phyloP scores from a whole-genome alignment of 2,329 filamentous ascomycete species.

The Metarhizium sp. region DNA sequence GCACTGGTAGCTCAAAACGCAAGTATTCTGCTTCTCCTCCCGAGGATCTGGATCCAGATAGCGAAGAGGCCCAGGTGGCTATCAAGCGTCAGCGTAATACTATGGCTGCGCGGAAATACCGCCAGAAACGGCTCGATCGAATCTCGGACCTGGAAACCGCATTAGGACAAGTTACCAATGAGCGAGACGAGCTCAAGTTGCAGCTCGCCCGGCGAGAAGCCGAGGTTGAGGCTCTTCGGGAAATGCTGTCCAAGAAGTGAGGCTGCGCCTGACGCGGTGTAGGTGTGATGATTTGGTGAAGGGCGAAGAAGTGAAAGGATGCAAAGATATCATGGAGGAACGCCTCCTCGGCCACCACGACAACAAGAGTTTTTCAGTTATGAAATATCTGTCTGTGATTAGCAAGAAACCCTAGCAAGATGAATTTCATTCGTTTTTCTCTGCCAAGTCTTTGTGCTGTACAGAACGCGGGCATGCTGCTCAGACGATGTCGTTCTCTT shows the following conservation, averaged over 20 bases:
- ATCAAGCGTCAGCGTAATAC: conserved; percentile 60
- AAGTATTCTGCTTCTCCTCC: conserved; percentile 6
- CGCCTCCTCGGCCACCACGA: not conserved
- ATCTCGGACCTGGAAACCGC: conserved; percentile 52
- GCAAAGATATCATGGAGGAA: not conserved
- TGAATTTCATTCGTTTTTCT: not conserved
- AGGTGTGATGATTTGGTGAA: not conserved
- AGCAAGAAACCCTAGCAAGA: not conserved
- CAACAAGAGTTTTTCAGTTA: not conserved
- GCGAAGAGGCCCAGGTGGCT: conserved; percentile 17
- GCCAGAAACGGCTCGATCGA: conserved; percentile 60
- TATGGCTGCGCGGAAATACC: conserved; percentile 61
- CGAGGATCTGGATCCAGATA: conserved; percentile 8
- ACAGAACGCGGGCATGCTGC: not conserved
- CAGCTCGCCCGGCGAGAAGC: conserved; percentile 56
- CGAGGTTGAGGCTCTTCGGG: conserved; percentile 51
- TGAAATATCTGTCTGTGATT: not conserved
- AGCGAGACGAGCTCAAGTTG: conserved; percentile 54
- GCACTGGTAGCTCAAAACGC: conserved; percentile 10
- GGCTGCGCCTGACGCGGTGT: not conserved
- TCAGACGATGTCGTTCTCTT: conserved; percentile 22
- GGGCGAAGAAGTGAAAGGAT: not conserved
- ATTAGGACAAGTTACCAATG: conserved; percentile 47
- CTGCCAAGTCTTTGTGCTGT: not conserved
- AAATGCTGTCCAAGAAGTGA: conserved; percentile 30